These are phyloP conservation scores for Paraphoma sp. DNA, from an alignment of 2,329 filamentous ascomycete genomes.

Conservation along the genomic window DNA sequence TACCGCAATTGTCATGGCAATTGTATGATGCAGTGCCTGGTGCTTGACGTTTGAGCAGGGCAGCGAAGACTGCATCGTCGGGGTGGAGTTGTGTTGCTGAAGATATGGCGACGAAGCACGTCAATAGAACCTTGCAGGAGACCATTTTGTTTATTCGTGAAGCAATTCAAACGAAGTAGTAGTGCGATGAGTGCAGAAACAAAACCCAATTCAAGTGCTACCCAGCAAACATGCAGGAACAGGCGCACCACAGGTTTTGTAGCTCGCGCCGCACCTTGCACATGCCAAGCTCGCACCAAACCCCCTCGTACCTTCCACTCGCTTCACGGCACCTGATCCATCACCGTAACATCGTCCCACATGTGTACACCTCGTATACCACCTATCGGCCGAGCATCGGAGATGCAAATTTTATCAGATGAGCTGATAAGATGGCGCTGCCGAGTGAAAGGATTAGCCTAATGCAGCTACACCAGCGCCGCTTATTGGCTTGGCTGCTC, in stretches of 20 bases:
- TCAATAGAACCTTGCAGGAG: no score
- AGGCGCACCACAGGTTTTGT: conserved; percentile 12
- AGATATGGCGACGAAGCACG: conserved; percentile 16
- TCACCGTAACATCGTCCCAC: neutral
- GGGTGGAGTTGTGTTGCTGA: conserved; percentile 11
- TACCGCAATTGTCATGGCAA: conserved; percentile 61
- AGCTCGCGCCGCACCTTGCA: conserved; percentile 6
- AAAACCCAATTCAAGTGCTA: neutral
- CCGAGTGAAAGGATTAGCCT: conserved; percentile 5
- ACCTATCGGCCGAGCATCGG: conserved; percentile 26
- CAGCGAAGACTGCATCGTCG: conserved; percentile 19
- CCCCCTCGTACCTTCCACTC: no score
- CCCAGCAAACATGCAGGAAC: no score
- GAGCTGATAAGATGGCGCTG: conserved; percentile 30
- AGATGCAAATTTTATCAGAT: conserved; percentile 38
- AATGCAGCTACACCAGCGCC: neutral
- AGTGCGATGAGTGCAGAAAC: neutral
- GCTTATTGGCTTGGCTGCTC: conserved; percentile 11
- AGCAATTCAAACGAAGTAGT: no score
- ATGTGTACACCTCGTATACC: neutral
- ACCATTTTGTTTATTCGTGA: no score
- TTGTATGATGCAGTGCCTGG: conserved; percentile 55
- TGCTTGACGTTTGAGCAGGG: conserved; percentile 53
- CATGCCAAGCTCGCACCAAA: neutral
- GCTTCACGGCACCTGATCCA: no score